These are phyloP conservation scores for Lecanosticta acicola DNA, from an alignment of 2,329 filamentous ascomycete genomes.

Conservation along the genomic window DNA sequence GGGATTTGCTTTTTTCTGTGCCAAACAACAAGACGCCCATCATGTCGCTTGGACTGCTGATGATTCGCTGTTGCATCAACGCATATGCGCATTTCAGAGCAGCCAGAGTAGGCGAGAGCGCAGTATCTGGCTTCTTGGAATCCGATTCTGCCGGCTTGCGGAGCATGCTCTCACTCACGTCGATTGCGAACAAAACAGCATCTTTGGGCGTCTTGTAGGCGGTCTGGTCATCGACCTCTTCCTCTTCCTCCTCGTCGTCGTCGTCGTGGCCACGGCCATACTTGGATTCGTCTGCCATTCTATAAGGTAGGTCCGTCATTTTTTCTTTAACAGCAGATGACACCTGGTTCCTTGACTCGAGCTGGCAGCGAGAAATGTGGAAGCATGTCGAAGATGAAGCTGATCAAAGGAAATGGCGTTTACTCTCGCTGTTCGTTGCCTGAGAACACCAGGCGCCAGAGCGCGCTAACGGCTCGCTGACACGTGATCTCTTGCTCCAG, in stretches of 20 bases:
- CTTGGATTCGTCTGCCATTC: conserved; percentile 22
- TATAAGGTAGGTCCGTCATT: conserved; percentile 7
- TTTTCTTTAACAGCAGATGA: background rate
- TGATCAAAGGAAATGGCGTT: background rate
- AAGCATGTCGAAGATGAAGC: background rate
- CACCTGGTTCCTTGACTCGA: background rate
- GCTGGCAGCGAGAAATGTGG: background rate
- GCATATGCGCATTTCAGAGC: conserved; percentile 91
- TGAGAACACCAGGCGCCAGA: background rate
- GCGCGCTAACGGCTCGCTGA: background rate
- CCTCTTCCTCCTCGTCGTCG: conserved; percentile 59
- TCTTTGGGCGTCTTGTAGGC: conserved; percentile 90
- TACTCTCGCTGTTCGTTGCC: background rate
- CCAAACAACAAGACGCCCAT: conserved; percentile 92
- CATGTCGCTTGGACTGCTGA: conserved; percentile 93
- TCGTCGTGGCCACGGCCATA: conserved; percentile 25
- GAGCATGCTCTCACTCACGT: conserved; percentile 85
- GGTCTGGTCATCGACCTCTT: conserved; percentile 62
- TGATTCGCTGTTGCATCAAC: conserved; percentile 97
- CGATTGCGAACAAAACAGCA: conserved; percentile 95
- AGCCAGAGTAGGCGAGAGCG: conserved; percentile 67
- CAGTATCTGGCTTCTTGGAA: conserved; percentile 70
- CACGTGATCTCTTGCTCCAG: background rate
- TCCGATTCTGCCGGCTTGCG: conserved; percentile 55
- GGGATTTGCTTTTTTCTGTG: conserved; percentile 76